Evolutionary conservation across 2,329 filamentous ascomycete species (phyloP), one percentile per base, ranked within the genome.

Genomic region (Exophiala spinifera): DNA sequence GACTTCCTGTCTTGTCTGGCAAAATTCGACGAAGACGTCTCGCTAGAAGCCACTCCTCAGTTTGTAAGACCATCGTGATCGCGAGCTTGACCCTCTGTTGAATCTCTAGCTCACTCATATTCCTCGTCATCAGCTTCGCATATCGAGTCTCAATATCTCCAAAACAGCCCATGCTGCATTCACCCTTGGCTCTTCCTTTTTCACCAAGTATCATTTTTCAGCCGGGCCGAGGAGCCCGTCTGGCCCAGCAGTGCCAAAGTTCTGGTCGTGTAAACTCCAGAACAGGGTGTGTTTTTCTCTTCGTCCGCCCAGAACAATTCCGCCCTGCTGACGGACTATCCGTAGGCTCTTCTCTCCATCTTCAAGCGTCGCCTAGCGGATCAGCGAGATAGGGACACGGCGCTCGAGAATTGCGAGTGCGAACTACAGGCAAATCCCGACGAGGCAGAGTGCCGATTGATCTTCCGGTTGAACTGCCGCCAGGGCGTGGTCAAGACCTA

Each of bases 401-500:
- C 78, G 2, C 77, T 86, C 43, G 83, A 86, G 59, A 74, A 77
- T 13, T 86, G 84, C 63, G 81, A 85, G 60, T 79, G 85, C 57
- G 79, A 75, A 57, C 69, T 86, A 4, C 77, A 81, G 59, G 82
- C 85, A 52, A 71, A 76, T 45, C 68, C 73, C 0, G 76, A 82
- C 53, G 75, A 80, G 62, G 71, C 78, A 15, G 78, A 84, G 69
- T 86, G 83, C 63, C 77, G 83, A 21, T 72, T 86, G 46, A 75
- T 83, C 28, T 75, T 86, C 39, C 79, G 78, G 62, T 82, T 86
- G 76, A 74, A 83, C 14, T 85, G 81, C 68, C 81, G 79, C 49
- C 79, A 84, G 61, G 80, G 83, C 3, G 80, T 86, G 44, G 80
- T 83, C 28, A 86, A 85, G 67, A 85, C 80, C 2, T 86, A 84